Conservation (phyloP, 2,329 filamentous ascomycete species). For the Fusarium oxysporum region DNA sequence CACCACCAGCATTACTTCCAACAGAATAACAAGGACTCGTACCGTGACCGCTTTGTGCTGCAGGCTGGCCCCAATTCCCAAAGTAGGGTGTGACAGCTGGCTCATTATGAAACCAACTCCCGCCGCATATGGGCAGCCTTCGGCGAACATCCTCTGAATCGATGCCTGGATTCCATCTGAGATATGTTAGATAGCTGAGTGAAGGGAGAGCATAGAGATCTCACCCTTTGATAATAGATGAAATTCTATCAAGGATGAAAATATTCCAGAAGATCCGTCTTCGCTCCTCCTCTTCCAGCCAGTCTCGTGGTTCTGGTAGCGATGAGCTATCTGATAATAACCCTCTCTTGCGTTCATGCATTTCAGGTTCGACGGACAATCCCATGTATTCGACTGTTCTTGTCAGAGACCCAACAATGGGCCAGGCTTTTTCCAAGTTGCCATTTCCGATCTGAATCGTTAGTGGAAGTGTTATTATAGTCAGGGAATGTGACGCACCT, state of each 20-base stretch:
- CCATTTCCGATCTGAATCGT: neutral
- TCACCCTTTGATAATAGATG: neutral
- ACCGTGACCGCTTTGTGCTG: no score
- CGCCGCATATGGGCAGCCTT: neutral
- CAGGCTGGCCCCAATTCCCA: neutral
- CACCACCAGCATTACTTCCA: neutral
- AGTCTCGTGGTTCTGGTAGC: neutral
- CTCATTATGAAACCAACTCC: neutral
- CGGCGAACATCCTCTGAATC: neutral
- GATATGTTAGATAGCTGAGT: no score
- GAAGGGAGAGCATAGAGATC: no score
- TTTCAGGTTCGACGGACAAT: neutral
- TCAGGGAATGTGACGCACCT: fast-evolving
- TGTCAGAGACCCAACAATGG: neutral
- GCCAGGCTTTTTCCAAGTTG: neutral
- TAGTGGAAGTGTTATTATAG: fast-evolving
- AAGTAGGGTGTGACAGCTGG: neutral
- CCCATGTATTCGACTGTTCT: neutral
- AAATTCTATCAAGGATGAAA: neutral
- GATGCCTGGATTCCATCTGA: neutral
- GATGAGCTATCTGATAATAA: neutral
- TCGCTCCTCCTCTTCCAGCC: neutral
- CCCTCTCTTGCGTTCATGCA: neutral
- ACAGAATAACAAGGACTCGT: neutral
- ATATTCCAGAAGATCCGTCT: neutral